These are phyloP conservation scores for Circinella minor DNA, from an alignment of 371 early-diverging fungal species.

Conservation along the genomic window DNA sequence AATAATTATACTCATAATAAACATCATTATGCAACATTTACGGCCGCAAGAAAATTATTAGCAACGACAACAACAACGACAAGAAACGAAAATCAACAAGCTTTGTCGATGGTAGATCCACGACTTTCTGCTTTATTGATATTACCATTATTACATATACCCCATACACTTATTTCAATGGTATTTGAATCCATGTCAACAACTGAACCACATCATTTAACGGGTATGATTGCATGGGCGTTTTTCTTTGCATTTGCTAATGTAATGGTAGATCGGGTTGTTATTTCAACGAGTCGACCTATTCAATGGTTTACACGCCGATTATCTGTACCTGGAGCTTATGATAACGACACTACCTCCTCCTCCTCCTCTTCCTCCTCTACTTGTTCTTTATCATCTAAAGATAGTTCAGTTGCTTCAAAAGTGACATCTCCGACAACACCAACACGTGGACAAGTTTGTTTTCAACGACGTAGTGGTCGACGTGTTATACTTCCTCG, in stretches of 20 bases:
- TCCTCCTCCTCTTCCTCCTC: not conserved
- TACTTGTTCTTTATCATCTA: not conserved
- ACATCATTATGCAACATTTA: too few relatives aligned
- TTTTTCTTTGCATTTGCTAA: conserved; percentile 42
- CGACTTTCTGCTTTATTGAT: conserved; percentile 30
- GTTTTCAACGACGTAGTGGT: conserved; percentile 12
- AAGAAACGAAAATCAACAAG: not conserved
- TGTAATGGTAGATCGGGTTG: conserved; percentile 34
- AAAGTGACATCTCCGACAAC: not conserved
- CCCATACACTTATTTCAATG: conserved; percentile 42
- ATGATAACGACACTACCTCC: conserved; percentile 5
- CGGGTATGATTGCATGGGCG: conserved; percentile 42
- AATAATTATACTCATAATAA: not conserved
- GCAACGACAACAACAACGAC: not conserved
- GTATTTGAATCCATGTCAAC: conserved; percentile 32
- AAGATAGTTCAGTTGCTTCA: not conserved
- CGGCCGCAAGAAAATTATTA: not conserved
- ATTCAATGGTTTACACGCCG: not conserved
- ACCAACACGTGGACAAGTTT: not conserved
- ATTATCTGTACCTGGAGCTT: conserved; percentile 5
- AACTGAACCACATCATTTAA: conserved; percentile 18
- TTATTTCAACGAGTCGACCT: conserved; percentile 4
- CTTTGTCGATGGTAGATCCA: not conserved
- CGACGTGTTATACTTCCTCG: conserved; percentile 14
- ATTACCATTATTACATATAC: conserved; percentile 43